phyloP scores from a whole-genome alignment of 2,329 filamentous ascomycete species.

The Annulohypoxylon truncatum region DNA sequence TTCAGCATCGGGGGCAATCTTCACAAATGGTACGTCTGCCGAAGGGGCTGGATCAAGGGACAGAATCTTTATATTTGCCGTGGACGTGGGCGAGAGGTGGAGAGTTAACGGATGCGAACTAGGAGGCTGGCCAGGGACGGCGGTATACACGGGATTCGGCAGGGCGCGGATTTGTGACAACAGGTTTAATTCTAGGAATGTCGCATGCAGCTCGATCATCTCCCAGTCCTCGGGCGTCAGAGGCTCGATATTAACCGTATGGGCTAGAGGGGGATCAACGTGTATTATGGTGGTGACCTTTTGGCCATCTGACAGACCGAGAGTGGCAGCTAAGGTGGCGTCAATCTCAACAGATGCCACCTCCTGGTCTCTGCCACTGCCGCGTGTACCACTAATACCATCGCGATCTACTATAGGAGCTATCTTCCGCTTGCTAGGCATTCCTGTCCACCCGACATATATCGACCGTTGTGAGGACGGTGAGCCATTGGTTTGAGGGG shows the following conservation, averaged over 20 bases:
- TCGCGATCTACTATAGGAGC: conserved; percentile 79
- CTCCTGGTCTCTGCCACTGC: conserved; percentile 78
- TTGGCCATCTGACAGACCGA: conserved; percentile 84
- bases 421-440: conserved; percentile 89
- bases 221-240: conserved; percentile 97
- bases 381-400: conserved; percentile 71
- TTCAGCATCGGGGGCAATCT: conserved; percentile 93
- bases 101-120: conserved; percentile 84
- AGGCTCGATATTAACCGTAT: conserved; percentile 97
- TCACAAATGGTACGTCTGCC: conserved; percentile 81
- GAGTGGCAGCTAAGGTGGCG: conserved; percentile 79
- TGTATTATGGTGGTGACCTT: conserved; percentile 80
- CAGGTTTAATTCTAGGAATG: conserved; percentile 93
- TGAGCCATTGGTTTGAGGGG: conserved; percentile 57
- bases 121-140: conserved; percentile 61
- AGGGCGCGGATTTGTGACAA: conserved; percentile 92
- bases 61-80: conserved; percentile 88
- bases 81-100: conserved; percentile 94
- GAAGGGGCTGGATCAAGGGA: conserved; percentile 82
- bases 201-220: conserved; percentile 97
- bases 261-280: conserved; percentile 87
- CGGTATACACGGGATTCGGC: conserved; percentile 80
- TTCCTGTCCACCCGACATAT: conserved; percentile 96
- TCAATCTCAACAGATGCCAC: conserved; percentile 85
- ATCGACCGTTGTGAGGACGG: conserved; percentile 72